Conservation (phyloP, 768 basidiomycete species). For the Suillus ampliporus region DNA sequence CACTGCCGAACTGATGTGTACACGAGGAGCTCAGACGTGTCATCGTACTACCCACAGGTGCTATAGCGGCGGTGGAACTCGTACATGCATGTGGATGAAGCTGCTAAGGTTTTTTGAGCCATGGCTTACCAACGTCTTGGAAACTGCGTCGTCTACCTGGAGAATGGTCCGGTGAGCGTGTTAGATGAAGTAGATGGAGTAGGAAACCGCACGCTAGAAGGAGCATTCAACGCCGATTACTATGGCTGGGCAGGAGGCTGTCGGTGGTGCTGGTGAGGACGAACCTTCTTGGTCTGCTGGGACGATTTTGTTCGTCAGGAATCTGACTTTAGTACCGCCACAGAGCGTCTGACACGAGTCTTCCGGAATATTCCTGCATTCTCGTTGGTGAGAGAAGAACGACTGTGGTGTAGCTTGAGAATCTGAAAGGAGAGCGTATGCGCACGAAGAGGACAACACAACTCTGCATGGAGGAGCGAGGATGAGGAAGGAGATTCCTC, state of each 20-base stretch:
- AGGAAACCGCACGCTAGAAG: conserved; percentile 28
- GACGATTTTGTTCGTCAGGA: conserved; percentile 92
- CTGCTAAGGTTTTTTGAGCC: conserved; percentile 74
- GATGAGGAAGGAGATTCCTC: no score
- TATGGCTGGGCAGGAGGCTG: conserved; percentile 48
- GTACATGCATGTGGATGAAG: conserved; percentile 68
- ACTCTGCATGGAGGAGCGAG: no score
- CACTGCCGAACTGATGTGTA: conserved; percentile 67
- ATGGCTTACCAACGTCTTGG: conserved; percentile 89
- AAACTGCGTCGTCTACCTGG: conserved; percentile 89
- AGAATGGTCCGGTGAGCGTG: conserved; percentile 88
- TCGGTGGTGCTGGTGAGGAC: conserved; percentile 42
- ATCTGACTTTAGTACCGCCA: conserved; percentile 89
- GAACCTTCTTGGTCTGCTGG: conserved; percentile 59
- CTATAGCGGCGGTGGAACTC: conserved; percentile 91
- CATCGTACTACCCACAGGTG: conserved; percentile 88
- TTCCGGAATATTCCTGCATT: conserved; percentile 81
- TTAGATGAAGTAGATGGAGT: conserved; percentile 45
- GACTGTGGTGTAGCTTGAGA: no score
- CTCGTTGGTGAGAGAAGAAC: conserved; percentile 85
- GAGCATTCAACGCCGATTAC: conserved; percentile 41
- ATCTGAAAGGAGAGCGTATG: no score
- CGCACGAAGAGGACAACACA: conserved; percentile 44
- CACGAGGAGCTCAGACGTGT: conserved; percentile 78
- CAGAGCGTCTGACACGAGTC: conserved; percentile 68